Evolutionary conservation across 2,329 filamentous ascomycete genomes (phyloP).

Genomic region (Diplodia seriata): DNA sequence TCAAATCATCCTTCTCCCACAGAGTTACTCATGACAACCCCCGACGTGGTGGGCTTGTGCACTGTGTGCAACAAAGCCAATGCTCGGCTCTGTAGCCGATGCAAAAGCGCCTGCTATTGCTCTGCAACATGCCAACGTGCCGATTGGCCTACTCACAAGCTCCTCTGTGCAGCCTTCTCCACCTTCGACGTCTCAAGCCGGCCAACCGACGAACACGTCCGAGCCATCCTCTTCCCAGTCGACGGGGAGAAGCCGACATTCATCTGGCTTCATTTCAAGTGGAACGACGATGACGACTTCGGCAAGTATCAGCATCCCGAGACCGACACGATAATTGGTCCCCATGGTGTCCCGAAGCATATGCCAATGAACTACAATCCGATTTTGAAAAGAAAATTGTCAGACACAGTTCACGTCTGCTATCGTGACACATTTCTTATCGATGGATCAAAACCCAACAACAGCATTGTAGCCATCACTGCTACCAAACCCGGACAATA

Average conservation of each 20-base stretch:
- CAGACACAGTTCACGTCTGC: constrained; percentile 25
- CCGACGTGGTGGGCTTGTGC: neutral
- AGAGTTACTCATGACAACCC: neutral
- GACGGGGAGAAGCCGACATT: constrained; percentile 24
- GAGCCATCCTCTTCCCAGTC: constrained; percentile 30
- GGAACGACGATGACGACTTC: neutral
- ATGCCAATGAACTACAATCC: neutral
- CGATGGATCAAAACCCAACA: constrained; percentile 34
- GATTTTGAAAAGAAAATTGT: constrained; percentile 18
- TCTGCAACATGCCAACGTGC: constrained; percentile 28
- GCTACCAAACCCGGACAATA: constrained; percentile 14
- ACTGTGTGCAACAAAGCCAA: constrained; percentile 4
- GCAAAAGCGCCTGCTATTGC: constrained; percentile 31
- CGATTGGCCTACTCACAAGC: constrained; percentile 32
- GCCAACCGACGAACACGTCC: constrained; percentile 21
- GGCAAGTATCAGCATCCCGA: neutral
- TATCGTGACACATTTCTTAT: constrained; percentile 32
- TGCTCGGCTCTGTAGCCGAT: constrained; percentile 28
- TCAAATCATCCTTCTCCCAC: neutral
- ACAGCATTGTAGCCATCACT: constrained; percentile 29
- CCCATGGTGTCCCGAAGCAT: fast-evolving
- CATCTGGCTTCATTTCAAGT: constrained; percentile 21
- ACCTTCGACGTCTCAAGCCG: constrained; percentile 22
- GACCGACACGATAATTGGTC: neutral
- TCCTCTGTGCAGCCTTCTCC: constrained; percentile 30